Evolutionary conservation across 805 yeast species (phyloP).

Genomic region (Sugiyamaella marilandica): DNA sequence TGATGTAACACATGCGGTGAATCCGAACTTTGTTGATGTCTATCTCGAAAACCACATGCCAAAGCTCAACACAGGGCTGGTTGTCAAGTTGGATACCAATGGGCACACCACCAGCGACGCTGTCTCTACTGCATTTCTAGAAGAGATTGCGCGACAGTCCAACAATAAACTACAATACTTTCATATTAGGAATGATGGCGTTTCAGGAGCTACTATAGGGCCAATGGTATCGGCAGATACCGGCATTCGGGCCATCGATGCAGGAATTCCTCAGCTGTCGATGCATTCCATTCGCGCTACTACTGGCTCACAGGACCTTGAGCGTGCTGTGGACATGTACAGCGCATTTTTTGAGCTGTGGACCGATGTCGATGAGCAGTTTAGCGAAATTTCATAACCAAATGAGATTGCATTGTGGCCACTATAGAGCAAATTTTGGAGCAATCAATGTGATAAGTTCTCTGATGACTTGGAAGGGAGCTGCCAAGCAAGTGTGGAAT

Average conservation of each 20-base stretch:
- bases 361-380: constrained; percentile 42
- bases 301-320: constrained; percentile 69
- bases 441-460: no score
- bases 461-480: no score
- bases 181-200: constrained; percentile 77
- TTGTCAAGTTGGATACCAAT: constrained; percentile 66
- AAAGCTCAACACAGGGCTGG: constrained; percentile 67
- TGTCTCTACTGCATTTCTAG: constrained; percentile 63
- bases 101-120: constrained; percentile 80
- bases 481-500: no score
- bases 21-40: constrained; percentile 62
- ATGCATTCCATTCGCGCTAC: constrained; percentile 87
- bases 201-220: constrained; percentile 87
- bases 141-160: constrained; percentile 59
- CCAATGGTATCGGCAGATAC: constrained; percentile 41
- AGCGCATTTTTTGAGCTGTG: constrained; percentile 61
- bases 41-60: constrained; percentile 75
- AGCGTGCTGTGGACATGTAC: constrained; percentile 65
- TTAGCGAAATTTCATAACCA: not conserved
- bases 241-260: constrained; percentile 50
- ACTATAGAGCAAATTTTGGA: no score
- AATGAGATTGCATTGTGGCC: no score
- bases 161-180: constrained; percentile 67
- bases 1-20: constrained; percentile 73
- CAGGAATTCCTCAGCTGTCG: constrained; percentile 77